Conservation (phyloP, 306 rosid genomes). For the Erythrophleum fordii region DNA sequence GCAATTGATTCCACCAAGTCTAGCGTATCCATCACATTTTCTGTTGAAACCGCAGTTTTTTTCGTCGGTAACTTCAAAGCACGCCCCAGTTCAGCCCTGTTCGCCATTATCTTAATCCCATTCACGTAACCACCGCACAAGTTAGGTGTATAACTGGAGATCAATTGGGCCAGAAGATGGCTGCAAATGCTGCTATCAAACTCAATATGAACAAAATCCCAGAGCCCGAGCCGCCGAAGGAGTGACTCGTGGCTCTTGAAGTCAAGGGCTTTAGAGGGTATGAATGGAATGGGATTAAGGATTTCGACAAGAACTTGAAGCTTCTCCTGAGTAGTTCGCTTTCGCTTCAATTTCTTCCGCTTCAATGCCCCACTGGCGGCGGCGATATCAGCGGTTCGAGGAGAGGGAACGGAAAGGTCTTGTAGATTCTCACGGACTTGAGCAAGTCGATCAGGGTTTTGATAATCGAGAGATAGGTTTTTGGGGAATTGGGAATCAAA, state of each 20-base stretch:
- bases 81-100: conserved; percentile 71
- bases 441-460: background rate
- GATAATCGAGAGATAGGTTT: conserved; percentile 30
- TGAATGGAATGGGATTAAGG: conserved; percentile 75
- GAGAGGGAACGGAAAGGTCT: conserved; percentile 25
- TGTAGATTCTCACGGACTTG: background rate
- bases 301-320: conserved; percentile 52
- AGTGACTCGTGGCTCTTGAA: conserved; percentile 63
- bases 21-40: conserved; percentile 18
- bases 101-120: conserved; percentile 47
- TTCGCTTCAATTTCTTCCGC: conserved; percentile 35
- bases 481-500: conserved; percentile 7
- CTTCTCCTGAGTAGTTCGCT: conserved; percentile 55
- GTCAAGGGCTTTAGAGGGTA: conserved; percentile 59
- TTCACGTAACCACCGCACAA: conserved; percentile 59
- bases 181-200: conserved; percentile 58
- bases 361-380: conserved; percentile 31
- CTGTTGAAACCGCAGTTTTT: conserved; percentile 35
- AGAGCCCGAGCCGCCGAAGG: conserved; percentile 68
- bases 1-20: conserved; percentile 48
- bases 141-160: conserved; percentile 48
- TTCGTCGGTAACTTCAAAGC: conserved; percentile 69
- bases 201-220: conserved; percentile 81
- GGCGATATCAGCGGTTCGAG: conserved; percentile 24
- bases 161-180: conserved; percentile 68